Evolutionary conservation across 179 eudicot species (phyloP).

Genomic region (Silene vulgaris): DNA sequence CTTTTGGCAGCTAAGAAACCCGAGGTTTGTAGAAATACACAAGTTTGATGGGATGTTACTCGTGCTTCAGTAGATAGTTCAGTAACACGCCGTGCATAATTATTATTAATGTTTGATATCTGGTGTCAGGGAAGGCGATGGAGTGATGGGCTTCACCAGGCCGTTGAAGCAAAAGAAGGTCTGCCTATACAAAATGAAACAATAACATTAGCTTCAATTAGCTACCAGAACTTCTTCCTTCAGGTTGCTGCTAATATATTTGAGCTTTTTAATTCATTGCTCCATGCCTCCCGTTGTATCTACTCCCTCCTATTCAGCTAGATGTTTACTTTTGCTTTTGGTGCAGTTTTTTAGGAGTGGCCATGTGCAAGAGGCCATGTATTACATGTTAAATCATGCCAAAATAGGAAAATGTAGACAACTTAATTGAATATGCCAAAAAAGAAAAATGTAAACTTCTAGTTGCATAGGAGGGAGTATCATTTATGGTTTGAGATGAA

Average conservation of each 20-base stretch:
- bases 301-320: too few relatives aligned
- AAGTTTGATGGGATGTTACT: constrained; percentile 14
- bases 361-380: too few relatives aligned
- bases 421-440: too few relatives aligned
- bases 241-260: constrained; percentile 50
- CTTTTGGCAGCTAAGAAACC: neutral
- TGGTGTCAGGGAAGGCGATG: constrained; percentile 85
- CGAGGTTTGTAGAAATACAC: neutral
- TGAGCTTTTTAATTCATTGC: constrained; percentile 17
- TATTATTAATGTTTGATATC: constrained; percentile 10
- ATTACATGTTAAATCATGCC: too few relatives aligned
- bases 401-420: too few relatives aligned
- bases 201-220: constrained; percentile 91
- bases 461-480: neutral
- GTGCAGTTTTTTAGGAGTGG: too few relatives aligned
- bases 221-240: constrained; percentile 96
- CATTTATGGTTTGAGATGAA: neutral
- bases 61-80: neutral
- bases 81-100: neutral
- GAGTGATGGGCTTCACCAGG: constrained; percentile 99
- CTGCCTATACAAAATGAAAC: constrained; percentile 96
- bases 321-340: too few relatives aligned
- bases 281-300: neutral
- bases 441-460: too few relatives aligned
- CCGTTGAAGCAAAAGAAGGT: constrained; percentile 99